phyloP scores from a whole-genome alignment of 768 basidiomycete species.

The Sistotremastrum suecicum region DNA sequence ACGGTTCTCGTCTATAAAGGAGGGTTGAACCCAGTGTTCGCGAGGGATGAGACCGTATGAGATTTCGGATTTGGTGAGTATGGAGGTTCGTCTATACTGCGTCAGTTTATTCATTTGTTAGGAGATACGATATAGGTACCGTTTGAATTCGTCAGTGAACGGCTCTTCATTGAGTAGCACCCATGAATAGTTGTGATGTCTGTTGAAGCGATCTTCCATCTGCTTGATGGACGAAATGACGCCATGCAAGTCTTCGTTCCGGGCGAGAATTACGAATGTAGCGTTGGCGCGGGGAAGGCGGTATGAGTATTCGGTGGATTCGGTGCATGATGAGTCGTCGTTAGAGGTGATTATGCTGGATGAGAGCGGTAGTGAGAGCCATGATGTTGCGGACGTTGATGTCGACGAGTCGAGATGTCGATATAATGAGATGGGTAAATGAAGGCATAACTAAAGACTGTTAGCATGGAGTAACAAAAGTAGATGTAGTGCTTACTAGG shows the following conservation, averaged over 20 bases:
- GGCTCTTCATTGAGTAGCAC: conserved; percentile 73
- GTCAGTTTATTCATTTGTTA: background rate
- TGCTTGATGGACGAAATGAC: conserved; percentile 55
- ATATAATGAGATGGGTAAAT: too few relatives aligned
- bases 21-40: conserved; percentile 41
- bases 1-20: conserved; percentile 45
- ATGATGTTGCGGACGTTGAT: too few relatives aligned
- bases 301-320: background rate
- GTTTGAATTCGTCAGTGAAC: conserved; percentile 61
- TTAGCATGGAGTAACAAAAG: too few relatives aligned
- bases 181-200: conserved; percentile 58
- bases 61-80: conserved; percentile 21
- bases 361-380: too few relatives aligned
- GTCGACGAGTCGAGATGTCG: too few relatives aligned
- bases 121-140: conserved; percentile 20
- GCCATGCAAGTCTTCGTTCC: conserved; percentile 45
- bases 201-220: conserved; percentile 51
- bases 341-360: too few relatives aligned
- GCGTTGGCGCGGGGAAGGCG: conserved; percentile 44
- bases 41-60: conserved; percentile 43
- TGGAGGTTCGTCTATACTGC: conserved; percentile 18
- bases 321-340: too few relatives aligned
- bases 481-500: too few relatives aligned
- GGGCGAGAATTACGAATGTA: conserved; percentile 59
- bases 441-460: too few relatives aligned